Evolutionary conservation across 192 early-diverging fungal genomes (phyloP).

Genomic region (Coemansia sp.): DNA sequence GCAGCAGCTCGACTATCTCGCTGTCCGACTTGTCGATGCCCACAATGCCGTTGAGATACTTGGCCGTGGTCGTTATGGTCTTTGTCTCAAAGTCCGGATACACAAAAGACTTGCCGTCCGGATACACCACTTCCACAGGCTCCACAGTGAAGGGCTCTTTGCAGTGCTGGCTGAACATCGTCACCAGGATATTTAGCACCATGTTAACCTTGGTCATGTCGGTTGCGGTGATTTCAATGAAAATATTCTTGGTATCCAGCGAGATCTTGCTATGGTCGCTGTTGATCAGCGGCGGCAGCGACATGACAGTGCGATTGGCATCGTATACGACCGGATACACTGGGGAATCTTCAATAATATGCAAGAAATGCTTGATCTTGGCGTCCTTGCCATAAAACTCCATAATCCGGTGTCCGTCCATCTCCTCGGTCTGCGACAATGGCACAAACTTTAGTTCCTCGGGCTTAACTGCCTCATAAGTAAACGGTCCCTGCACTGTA

Average conservation of each 20-base stretch:
- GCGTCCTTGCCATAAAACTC: slow-evolving; percentile 83
- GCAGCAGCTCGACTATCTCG: slow-evolving; percentile 73
- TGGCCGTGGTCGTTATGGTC: slow-evolving; percentile 65
- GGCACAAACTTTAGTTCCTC: slow-evolving; percentile 92
- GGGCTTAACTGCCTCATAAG: slow-evolving; percentile 88
- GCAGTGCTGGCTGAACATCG: slow-evolving; percentile 97
- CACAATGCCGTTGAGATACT: slow-evolving; percentile 88
- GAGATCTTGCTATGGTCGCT: slow-evolving; percentile 96
- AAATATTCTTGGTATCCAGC: slow-evolving; percentile 89
- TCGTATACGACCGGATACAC: slow-evolving; percentile 92
- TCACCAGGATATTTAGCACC: slow-evolving; percentile 89
- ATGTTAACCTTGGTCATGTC: slow-evolving; percentile 92
- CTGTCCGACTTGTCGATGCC: slow-evolving; percentile 66
- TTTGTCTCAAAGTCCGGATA: slow-evolving; percentile 75
- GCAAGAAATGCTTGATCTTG: slow-evolving; percentile 84
- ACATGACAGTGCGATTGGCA: slow-evolving; percentile 76
- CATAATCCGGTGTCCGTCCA: slow-evolving; percentile 89
- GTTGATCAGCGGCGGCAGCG: slow-evolving; percentile 99
- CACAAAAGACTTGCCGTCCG: slow-evolving; percentile 66
- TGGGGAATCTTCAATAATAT: slow-evolving; percentile 88
- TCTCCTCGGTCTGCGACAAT: slow-evolving; percentile 82
- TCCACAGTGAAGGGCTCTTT: slow-evolving; percentile 90
- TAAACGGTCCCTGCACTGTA: slow-evolving; percentile 90
- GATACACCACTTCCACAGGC: slow-evolving; percentile 84
- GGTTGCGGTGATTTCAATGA: slow-evolving; percentile 98